Base-by-base conservation (phyloP, 108 stramenopile genomes). In the Schizochytrium sp. region DNA sequence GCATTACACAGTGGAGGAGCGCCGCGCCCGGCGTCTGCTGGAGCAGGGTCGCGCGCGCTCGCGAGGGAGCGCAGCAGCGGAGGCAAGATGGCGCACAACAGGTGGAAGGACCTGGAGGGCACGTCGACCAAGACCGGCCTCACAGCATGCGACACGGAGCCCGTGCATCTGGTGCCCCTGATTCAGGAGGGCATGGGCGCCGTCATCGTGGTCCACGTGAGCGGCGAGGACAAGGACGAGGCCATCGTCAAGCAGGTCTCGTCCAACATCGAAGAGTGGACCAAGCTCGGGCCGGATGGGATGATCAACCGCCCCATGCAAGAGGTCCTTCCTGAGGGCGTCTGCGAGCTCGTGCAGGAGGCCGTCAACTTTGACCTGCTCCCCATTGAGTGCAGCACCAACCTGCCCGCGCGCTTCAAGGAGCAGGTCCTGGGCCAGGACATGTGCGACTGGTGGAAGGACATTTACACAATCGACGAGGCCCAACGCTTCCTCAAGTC, bases 151-250 rank as follows among this genome's bases (percentile, higher is more conserved):
- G 72, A 83, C 51, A 47, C 48, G 23, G 72, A 83, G 51, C 72
- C 72, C 48, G 51, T 83, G 21, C 72, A 83, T 3, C 51, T 83
- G 16, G 10, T 83, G 21, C 72, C 72, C 44, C 48, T 51, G 16
- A 83, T 83, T n/a, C 72, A 83, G 51, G 72, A 83, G n/a, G 63
- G 63, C 25, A 83, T 53, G 48, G 72, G 72, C 48, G 51, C 72
- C 18, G 48, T 83, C 43, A 51, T 83, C 25, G 76, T 83, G 45
- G 45, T 83, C 45, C 76, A 53, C 51, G 76, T 83, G 45, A 12
- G 0, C 25, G 76, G 51, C 51, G 76, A 83, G 23, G 4, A 83
- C 48, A 53, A 53, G 76, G 6, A 6, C 48, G 28, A 23, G 18
- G 6, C 19, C 51, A 34, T 25, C 12, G 76, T 83, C 1, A 53